Evolutionary conservation across 2,329 filamentous ascomycete species (phyloP).

Genomic region (Fusarium praegraminearum): DNA sequence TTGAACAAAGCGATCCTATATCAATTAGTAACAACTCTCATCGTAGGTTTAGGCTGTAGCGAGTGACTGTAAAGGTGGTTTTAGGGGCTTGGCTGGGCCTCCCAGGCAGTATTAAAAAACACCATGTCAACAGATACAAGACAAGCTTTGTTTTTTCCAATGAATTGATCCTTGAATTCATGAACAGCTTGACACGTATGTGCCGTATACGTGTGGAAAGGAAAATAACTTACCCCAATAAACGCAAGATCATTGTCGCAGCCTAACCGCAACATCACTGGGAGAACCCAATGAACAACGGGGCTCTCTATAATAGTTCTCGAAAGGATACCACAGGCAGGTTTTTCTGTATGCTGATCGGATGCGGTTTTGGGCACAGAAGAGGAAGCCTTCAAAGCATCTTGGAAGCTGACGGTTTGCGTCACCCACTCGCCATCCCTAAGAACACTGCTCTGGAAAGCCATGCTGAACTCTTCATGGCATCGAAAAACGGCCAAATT

Average conservation of each 20-base stretch:
- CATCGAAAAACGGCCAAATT: slow-evolving; percentile 26
- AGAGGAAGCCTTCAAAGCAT: slow-evolving; percentile 56
- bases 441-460: slow-evolving; percentile 67
- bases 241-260: slow-evolving; percentile 86
- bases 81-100: background rate
- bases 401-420: slow-evolving; percentile 61
- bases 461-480: slow-evolving; percentile 50
- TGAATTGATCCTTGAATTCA: background rate
- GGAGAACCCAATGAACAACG: slow-evolving; percentile 79
- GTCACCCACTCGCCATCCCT: slow-evolving; percentile 69
- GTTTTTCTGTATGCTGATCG: slow-evolving; percentile 55
- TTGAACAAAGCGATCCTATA: slow-evolving; percentile 80
- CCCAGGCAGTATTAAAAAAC: background rate
- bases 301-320: slow-evolving; percentile 83
- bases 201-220: background rate
- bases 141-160: background rate
- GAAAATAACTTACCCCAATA: slow-evolving; percentile 73
- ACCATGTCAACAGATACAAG: background rate
- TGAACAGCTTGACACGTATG: background rate
- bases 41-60: background rate
- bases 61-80: slow-evolving; percentile 11
- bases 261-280: slow-evolving; percentile 79
- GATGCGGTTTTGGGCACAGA: slow-evolving; percentile 49
- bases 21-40: slow-evolving; percentile 24
- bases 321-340: slow-evolving; percentile 78